Conservation (phyloP, 176 grass and related monocot species). For the Tillandsia fasciculata region DNA sequence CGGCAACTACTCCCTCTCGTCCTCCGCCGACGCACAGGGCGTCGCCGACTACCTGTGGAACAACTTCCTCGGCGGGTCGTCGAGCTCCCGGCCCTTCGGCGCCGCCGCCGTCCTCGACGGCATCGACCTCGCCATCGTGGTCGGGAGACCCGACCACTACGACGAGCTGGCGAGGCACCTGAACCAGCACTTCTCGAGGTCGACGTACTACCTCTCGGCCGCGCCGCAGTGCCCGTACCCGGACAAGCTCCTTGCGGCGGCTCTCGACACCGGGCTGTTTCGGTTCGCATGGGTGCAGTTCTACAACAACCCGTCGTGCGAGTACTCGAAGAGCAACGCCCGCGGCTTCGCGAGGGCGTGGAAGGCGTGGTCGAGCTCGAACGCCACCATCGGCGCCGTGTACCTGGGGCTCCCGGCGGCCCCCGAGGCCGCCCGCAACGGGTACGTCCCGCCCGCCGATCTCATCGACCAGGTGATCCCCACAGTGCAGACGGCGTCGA, state of each 20-base stretch:
- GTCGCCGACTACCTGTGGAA: constrained; percentile 67
- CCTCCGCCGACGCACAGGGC: constrained; percentile 37
- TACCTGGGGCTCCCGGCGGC: constrained; percentile 58
- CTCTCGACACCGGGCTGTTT: constrained; percentile 48
- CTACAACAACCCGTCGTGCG: constrained; percentile 63
- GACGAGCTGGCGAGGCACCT: constrained; percentile 29
- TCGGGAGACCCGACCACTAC: constrained; percentile 24
- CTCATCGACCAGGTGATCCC: constrained; percentile 36
- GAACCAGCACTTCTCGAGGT: no score
- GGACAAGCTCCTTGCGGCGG: constrained; percentile 23
- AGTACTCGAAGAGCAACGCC: constrained; percentile 31
- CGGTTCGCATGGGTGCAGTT: constrained; percentile 93
- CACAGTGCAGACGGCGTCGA: not conserved
- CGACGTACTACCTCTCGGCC: constrained; percentile 18
- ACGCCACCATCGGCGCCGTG: constrained; percentile 9
- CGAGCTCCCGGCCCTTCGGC: constrained; percentile 32
- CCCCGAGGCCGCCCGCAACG: constrained; percentile 10
- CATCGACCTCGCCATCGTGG: constrained; percentile 62
- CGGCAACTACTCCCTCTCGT: constrained; percentile 35
- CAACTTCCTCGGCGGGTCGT: constrained; percentile 41
- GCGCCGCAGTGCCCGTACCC: constrained; percentile 54
- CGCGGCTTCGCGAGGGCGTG: constrained; percentile 30
- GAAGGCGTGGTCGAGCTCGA: constrained; percentile 36
- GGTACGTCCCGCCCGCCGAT: constrained; percentile 27
- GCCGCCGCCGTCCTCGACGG: constrained; percentile 47